These are phyloP conservation scores for Xylaria cubensis DNA, from an alignment of 495 filamentous ascomycete species.

Conservation along the genomic window DNA sequence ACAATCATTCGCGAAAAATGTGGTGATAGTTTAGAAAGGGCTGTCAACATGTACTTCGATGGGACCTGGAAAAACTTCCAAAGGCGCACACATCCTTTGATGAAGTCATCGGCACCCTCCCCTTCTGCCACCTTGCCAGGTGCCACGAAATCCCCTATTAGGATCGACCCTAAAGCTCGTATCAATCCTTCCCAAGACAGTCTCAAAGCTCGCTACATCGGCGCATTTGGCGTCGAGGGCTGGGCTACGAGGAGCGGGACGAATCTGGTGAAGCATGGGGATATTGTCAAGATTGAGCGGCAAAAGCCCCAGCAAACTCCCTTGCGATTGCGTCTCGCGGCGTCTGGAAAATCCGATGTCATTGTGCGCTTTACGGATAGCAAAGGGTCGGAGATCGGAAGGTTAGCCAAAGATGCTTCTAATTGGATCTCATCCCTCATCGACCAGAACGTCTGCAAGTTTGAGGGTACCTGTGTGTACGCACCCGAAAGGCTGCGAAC, in stretches of 20 bases:
- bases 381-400: constrained; percentile 81
- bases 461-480: constrained; percentile 90
- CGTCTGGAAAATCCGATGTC: constrained; percentile 71
- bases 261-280: constrained; percentile 75
- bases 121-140: constrained; percentile 14
- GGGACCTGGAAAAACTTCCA: constrained; percentile 79
- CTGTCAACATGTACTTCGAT: constrained; percentile 89
- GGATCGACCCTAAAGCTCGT: constrained; percentile 11
- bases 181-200: constrained; percentile 41
- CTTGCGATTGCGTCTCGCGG: constrained; percentile 55
- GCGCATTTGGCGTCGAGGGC: constrained; percentile 87
- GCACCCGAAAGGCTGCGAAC: constrained; percentile 83
- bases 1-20: constrained; percentile 62
- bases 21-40: constrained; percentile 67
- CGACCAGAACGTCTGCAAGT: constrained; percentile 87
- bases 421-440: constrained; percentile 92
- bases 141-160: constrained; percentile 22
- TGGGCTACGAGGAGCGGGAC: constrained; percentile 91
- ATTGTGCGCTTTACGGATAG: constrained; percentile 92
- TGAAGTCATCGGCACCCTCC: constrained; percentile 16
- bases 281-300: constrained; percentile 83
- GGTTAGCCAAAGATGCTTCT: constrained; percentile 89
- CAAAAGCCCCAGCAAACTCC: constrained; percentile 69
- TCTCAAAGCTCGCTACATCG: constrained; percentile 78
- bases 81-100: constrained; percentile 24